Percentiles rank a stretch among this genome's conserved stretches.
These are phyloP conservation scores for Plantago rigida DNA, from an alignment of 305 asterid genomes.

Conservation along the genomic window DNA sequence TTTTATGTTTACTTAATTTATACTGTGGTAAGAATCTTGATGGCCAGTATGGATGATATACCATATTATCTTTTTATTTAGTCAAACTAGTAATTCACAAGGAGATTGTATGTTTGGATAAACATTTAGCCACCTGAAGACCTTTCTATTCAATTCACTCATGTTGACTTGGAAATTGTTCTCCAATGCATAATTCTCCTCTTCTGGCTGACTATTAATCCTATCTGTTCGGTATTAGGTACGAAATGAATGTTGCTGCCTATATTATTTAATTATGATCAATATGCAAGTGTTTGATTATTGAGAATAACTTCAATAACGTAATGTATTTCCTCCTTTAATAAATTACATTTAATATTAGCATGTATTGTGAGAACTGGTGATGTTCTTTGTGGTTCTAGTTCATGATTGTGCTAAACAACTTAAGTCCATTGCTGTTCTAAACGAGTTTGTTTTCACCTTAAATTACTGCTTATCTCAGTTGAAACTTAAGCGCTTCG, in stretches of 20 bases:
- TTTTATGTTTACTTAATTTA: conserved; percentile 12
- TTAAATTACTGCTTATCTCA: background rate
- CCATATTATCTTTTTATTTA: conserved; percentile 6
- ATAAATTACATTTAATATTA: background rate
- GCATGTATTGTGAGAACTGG: background rate
- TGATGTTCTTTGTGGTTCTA: too few relatives aligned
- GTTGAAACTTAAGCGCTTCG: conserved; percentile 3
- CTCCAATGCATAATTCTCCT: too few relatives aligned
- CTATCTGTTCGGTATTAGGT: background rate
- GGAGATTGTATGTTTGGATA: conserved; percentile 1
- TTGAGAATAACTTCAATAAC: background rate
- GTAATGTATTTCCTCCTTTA: background rate
- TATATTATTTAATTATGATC: too few relatives aligned
- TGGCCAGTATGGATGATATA: background rate
- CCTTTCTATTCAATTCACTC: background rate
- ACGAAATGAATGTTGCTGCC: too few relatives aligned
- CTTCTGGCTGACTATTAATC: conserved; percentile 1
- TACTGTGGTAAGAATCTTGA: background rate
- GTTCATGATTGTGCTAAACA: too few relatives aligned
- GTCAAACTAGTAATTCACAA: conserved; percentile 1
- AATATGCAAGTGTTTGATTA: too few relatives aligned
- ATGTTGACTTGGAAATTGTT: background rate
- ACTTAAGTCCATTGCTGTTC: background rate
- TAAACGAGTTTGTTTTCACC: conserved; percentile 2
- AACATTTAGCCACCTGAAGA: background rate